phyloP scores from a whole-genome alignment of 768 basidiomycete species.

The Agaricus sinodeliciosus region DNA sequence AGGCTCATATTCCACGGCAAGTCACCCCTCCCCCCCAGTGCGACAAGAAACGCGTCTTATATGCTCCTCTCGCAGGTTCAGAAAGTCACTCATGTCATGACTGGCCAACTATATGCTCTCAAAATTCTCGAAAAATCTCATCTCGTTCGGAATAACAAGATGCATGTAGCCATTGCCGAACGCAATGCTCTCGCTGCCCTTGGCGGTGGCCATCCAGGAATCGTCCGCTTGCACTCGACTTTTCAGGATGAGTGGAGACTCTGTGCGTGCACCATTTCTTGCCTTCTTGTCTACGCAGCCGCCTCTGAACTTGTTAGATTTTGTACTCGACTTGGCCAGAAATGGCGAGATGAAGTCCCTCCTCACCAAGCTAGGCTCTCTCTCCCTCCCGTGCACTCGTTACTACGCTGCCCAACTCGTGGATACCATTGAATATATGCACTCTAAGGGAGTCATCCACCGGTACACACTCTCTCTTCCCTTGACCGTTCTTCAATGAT shows the following conservation, averaged over 20 bases:
- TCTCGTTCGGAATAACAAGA: constrained; percentile 71
- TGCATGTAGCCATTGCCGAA: constrained; percentile 72
- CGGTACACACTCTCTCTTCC: constrained; percentile 26
- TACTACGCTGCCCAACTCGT: constrained; percentile 89
- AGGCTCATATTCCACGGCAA: constrained; percentile 77
- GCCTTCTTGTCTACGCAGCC: neutral
- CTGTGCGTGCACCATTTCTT: constrained; percentile 46
- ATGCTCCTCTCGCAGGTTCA: constrained; percentile 41
- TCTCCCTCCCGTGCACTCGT: constrained; percentile 67
- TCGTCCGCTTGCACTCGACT: constrained; percentile 74
- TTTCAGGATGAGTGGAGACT: constrained; percentile 83
- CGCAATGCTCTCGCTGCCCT: constrained; percentile 69
- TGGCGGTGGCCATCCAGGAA: constrained; percentile 66
- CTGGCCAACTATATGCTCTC: constrained; percentile 24
- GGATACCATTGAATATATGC: constrained; percentile 88
- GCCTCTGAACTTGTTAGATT: constrained; percentile 40
- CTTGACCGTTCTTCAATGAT: neutral
- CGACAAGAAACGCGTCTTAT: neutral
- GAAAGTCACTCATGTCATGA: constrained; percentile 37
- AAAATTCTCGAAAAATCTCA: constrained; percentile 75
- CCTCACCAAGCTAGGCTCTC: constrained; percentile 75
- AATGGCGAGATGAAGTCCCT: constrained; percentile 77
- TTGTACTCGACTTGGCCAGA: constrained; percentile 67
- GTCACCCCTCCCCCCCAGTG: constrained; percentile 19
- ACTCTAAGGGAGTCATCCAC: constrained; percentile 84